These are phyloP conservation scores for Tetracentron sinense DNA, from an alignment of 164 flowering plant genomes.

Conservation along the genomic window DNA sequence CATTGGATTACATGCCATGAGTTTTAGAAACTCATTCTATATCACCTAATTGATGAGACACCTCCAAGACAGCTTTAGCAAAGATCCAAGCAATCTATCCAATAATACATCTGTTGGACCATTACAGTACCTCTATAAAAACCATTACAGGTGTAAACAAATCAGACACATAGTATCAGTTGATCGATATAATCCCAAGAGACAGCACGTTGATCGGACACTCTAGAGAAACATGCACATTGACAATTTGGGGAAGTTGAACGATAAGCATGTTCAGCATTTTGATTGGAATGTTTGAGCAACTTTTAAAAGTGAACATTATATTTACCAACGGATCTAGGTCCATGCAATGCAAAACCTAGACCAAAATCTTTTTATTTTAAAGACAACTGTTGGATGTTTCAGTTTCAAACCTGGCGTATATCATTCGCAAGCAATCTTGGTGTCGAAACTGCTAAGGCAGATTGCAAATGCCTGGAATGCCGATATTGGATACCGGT, in stretches of 20 bases:
- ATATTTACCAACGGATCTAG: too few species aligned
- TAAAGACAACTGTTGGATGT: not conserved
- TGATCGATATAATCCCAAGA: too few species aligned
- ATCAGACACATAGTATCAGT: too few species aligned
- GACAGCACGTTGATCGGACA: too few species aligned
- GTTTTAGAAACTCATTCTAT: too few species aligned
- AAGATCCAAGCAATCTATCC: too few species aligned
- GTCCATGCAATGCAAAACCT: not conserved
- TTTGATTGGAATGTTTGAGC: not conserved
- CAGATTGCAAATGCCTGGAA: slow-evolving; percentile 84
- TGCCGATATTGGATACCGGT: slow-evolving; percentile 65
- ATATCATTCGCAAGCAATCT: slow-evolving; percentile 70
- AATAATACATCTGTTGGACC: too few species aligned
- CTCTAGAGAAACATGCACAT: not conserved
- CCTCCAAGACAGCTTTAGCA: too few species aligned
- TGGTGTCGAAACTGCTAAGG: slow-evolving; percentile 86
- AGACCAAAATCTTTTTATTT: not conserved
- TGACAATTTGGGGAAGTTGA: not conserved
- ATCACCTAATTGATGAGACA: too few species aligned
- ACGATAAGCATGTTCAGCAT: not conserved
- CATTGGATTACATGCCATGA: too few species aligned
- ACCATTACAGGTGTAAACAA: too few species aligned
- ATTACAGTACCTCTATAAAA: too few species aligned
- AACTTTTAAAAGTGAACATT: not conserved
- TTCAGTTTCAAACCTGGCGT: slow-evolving; percentile 23